Percentiles rank a stretch among this genome's conserved stretches.
Evolutionary conservation across 176 grass and related monocot species (phyloP).

Genomic region (Sorghum bicolor): DNA sequence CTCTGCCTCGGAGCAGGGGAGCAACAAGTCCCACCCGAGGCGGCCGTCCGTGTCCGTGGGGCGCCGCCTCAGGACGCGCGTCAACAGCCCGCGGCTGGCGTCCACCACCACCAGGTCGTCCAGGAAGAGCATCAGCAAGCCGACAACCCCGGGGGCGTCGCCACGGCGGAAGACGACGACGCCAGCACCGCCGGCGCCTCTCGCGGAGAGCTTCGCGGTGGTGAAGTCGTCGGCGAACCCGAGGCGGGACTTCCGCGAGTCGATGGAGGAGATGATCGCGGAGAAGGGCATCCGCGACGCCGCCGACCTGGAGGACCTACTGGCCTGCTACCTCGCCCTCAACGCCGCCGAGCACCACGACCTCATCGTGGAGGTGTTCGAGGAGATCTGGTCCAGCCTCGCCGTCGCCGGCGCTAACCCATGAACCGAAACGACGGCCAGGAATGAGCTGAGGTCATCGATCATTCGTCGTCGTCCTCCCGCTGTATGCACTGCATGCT

Average conservation of each 20-base stretch:
- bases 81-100: constrained; percentile 47
- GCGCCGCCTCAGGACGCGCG: constrained; percentile 43
- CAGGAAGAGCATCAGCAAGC: constrained; percentile 4
- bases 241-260: constrained; percentile 70
- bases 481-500: constrained; percentile 5
- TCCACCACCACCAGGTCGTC: neutral
- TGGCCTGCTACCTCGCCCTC: constrained; percentile 80
- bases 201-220: constrained; percentile 51
- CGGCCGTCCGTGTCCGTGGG: constrained; percentile 18
- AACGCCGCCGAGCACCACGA: constrained; percentile 70
- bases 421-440: neutral
- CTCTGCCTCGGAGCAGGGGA: constrained; percentile 18
- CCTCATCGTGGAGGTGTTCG: constrained; percentile 79
- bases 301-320: constrained; percentile 75
- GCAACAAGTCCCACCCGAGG: constrained; percentile 23
- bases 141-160: neutral
- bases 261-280: constrained; percentile 89
- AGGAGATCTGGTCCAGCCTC: constrained; percentile 63
- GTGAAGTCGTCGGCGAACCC: constrained; percentile 61
- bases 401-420: neutral
- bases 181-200: neutral
- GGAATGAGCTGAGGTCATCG: neutral
- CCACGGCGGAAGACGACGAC: neutral
- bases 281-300: constrained; percentile 57
- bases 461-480: neutral